Evolutionary conservation across 1,139 yeast species (phyloP), one percentile per base, ranked within the genome.

Genomic region (Starmera stellimalicola): DNA sequence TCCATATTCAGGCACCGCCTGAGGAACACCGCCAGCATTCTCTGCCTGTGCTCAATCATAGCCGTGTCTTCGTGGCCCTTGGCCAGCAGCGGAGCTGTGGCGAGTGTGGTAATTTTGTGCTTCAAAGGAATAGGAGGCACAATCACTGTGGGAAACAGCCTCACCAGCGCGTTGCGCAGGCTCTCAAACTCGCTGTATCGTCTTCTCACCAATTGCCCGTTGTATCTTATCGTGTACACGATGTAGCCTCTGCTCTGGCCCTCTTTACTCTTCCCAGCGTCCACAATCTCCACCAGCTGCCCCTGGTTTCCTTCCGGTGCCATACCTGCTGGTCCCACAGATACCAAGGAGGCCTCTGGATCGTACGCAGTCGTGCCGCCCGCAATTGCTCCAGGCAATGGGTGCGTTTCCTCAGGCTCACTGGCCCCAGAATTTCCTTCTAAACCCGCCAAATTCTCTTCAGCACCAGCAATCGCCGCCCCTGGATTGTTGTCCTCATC

Each of bases 91-190:
- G 73, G 70, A 8, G 69, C 64, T 4, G 65, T 58, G 3, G 73
- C 71, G 39, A 68, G 66, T 39, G 63, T 67, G 10, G 68, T 44
- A 47, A 70, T 52, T 30, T 73, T 57, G 48, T 84, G 93, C 55
- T 85, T 85, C 38, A 84, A 94, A 0, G 95, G 95, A 25, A 85
- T 84, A 2, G 95, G 95, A 3, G 95, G 95, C n/a, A 85, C 73
- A 9, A 85, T 70, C n/a, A 76, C 51, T n/a, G 85, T 70, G 4
- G 95, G 94, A 48, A 78, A 82, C 19, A 80, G 60, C 47, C 76
- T 73, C 6, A 75, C 63, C 17, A 85, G 62, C 10, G 77, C 68
- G 17, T 69, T 77, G 38, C 94, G 62, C 30, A 85, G 63, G 38
- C 82, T 73, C 47, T 81, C 95, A 53, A 85, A 85, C 52, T 85